A percentile compares a stretch with the other conserved stretches of the same genome.
Conservation (phyloP, 2,329 filamentous ascomycete genomes). For the Penicillium expansum region DNA sequence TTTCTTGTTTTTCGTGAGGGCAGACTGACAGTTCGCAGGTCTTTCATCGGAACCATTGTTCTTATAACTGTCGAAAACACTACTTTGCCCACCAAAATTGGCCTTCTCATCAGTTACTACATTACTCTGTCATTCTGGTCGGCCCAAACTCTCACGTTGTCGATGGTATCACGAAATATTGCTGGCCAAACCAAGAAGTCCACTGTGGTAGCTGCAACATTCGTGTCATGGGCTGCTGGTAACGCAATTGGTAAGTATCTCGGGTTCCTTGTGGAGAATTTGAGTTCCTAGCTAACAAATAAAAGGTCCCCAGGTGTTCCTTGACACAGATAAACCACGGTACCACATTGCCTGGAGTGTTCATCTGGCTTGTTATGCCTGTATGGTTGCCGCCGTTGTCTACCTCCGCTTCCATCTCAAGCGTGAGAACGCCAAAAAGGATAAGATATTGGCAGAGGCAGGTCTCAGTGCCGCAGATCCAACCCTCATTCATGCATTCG, state of each 20-base stretch:
- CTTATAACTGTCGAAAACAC: conserved; percentile 63
- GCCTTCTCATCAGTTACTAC: conserved; percentile 71
- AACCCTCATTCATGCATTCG: conserved; percentile 55
- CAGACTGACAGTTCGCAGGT: conserved; percentile 41
- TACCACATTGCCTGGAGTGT: conserved; percentile 69
- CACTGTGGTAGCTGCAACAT: conserved; percentile 66
- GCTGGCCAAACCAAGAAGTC: conserved; percentile 73
- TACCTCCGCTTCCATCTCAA: conserved; percentile 5
- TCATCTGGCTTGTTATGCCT: conserved; percentile 66
- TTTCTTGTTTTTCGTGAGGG: background rate
- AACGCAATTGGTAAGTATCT: conserved; percentile 59
- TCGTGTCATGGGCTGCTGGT: conserved; percentile 66
- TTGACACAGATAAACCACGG: conserved; percentile 57
- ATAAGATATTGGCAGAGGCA: conserved; percentile 46
- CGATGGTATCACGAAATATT: conserved; percentile 66
- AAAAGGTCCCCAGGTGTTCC: conserved; percentile 61
- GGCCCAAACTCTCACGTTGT: conserved; percentile 64
- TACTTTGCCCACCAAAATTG: conserved; percentile 58
- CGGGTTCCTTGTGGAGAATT: background rate
- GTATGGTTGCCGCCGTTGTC: conserved; percentile 49
- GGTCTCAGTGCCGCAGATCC: conserved; percentile 43
- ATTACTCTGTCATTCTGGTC: conserved; percentile 77
- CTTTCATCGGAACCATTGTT: conserved; percentile 68
- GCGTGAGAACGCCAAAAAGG: conserved; percentile 57
- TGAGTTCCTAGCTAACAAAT: background rate